Base-by-base conservation (phyloP, 768 basidiomycete genomes). In the Coprinopsis sp. region DNA sequence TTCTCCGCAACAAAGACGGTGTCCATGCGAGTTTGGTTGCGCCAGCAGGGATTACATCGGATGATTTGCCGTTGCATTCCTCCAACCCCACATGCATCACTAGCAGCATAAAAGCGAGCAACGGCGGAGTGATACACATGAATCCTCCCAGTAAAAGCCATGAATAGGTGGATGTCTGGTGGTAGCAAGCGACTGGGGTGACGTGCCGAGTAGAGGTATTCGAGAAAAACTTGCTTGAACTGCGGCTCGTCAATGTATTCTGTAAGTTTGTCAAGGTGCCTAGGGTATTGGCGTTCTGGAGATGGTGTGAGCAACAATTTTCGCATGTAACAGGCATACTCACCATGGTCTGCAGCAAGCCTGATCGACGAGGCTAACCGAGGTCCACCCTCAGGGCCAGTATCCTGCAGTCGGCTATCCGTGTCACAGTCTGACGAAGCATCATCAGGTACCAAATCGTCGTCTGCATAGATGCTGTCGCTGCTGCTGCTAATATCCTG, bases 41-140 rank as follows among this genome's bases (percentile, higher is more conserved):
- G 47, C 51, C 54, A 67, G 2, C 14, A 42, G 1, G 62, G 64
- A 39, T 52, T 59, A 5, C 54, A 58, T 3, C 56, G 55, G 18
- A 69, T 64, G 0, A 40, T 52, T 40, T 69, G 54, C 1, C 50
- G 53, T 19, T 60, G 46, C 60, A 65, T 58, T 1, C 65, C 61
- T 3, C 60, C 53, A 5, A 53, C 47, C 1, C 65, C 61, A 46
- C 58, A 59, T 2, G 57, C 47, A 34, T 65, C 65, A 44, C 64
- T 64, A 14, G 64, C 63, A 0, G 63, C 51, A 46, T 60, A 65
- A 42, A 58, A 65, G 0, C 29, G 24, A 1, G 60, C 50, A 14
- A 55, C 40, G 8, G 64, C 63, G 10, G 61, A 64, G 25, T 63
- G 60, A 44, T 49, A 54, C 6, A 66, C 56, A 6, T 24, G 18